Evolutionary conservation across 495 filamentous ascomycete species (phyloP).

Genomic region (Talaromyces borbonicus): DNA sequence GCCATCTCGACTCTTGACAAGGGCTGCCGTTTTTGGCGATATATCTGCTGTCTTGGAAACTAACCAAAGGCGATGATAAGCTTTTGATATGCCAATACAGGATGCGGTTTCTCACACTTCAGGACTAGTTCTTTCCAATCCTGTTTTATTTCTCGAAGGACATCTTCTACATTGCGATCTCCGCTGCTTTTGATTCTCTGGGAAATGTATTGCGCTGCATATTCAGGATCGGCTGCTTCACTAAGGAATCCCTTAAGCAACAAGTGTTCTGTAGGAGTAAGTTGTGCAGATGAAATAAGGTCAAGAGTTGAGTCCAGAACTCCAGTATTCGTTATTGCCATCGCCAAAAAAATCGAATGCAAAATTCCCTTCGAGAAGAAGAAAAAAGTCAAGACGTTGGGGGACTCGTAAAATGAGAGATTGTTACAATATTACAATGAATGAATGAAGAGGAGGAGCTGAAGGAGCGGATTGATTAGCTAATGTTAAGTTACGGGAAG

Average conservation of each 20-base stretch:
- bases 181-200: background rate
- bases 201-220: conserved; percentile 5
- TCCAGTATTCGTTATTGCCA: background rate
- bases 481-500: too few species aligned
- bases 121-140: conserved; percentile 9
- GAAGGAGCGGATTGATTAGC: too few species aligned
- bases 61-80: background rate
- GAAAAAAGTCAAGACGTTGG: background rate
- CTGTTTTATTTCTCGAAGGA: conserved; percentile 3
- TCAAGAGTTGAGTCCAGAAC: background rate
- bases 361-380: background rate
- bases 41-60: background rate
- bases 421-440: background rate
- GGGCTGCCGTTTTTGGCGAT: background rate
- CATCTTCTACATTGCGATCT: background rate
- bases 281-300: conserved; percentile 7
- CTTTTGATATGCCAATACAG: background rate
- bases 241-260: conserved; percentile 9
- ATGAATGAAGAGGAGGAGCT: too few species aligned
- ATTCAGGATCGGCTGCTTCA: conserved; percentile 8
- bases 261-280: conserved; percentile 10
- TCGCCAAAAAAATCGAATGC: background rate
- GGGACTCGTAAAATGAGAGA: background rate
- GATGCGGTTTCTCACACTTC: conserved; percentile 1
- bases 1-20: background rate